phyloP scores from a whole-genome alignment of 768 basidiomycete genomes.

The Mycena haematopus region DNA sequence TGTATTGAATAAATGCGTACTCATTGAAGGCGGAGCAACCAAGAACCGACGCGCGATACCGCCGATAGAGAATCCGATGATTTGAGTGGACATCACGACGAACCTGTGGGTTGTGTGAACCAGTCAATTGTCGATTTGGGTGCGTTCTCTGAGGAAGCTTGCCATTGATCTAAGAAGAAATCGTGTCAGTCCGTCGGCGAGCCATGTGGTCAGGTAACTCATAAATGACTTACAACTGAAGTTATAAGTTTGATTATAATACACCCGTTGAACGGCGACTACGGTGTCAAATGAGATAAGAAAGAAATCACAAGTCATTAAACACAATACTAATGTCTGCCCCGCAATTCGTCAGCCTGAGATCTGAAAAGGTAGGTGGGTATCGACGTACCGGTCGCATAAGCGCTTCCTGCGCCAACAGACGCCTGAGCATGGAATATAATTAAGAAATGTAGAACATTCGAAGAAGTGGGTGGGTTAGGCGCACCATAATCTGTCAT shows the following conservation, averaged over 20 bases:
- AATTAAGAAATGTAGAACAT: background rate
- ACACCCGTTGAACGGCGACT: conserved; percentile 80
- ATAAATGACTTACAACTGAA: conserved; percentile 54
- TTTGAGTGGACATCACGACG: conserved; percentile 74
- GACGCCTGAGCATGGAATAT: conserved; percentile 26
- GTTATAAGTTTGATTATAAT: conserved; percentile 68
- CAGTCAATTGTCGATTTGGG: too few species aligned
- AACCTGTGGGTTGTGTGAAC: conserved; percentile 41
- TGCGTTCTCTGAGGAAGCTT: too few species aligned
- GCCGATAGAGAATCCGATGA: conserved; percentile 87
- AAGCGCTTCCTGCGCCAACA: conserved; percentile 32
- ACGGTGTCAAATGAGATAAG: too few species aligned
- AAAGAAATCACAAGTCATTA: too few species aligned
- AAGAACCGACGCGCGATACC: conserved; percentile 75
- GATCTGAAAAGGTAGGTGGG: background rate
- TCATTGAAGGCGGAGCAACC: conserved; percentile 75
- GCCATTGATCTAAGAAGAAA: background rate
- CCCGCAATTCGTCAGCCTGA: background rate
- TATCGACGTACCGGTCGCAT: conserved; percentile 24
- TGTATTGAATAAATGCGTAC: conserved; percentile 42
- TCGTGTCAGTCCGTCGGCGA: too few species aligned
- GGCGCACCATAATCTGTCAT: conserved; percentile 25
- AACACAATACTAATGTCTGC: conserved; percentile 23
- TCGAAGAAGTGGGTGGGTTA: background rate
- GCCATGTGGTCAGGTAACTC: background rate